phyloP scores from a whole-genome alignment of 2,329 filamentous ascomycete species.

The Phialophora macrospora region DNA sequence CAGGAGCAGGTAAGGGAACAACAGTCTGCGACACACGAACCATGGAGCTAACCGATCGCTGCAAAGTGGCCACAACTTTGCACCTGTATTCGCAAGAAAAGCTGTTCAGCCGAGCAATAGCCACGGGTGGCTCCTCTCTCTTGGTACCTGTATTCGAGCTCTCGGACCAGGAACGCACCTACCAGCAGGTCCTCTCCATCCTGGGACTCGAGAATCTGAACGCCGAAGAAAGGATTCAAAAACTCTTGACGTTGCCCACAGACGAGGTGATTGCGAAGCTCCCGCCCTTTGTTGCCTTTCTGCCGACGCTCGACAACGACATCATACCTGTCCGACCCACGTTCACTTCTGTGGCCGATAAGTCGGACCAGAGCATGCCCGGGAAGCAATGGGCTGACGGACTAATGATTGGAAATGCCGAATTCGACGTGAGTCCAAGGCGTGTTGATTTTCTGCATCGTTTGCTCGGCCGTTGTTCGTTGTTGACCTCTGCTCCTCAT shows the following conservation, averaged over 20 bases:
- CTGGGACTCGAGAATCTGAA: constrained; percentile 45
- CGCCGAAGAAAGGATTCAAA: constrained; percentile 50
- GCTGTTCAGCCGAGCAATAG: constrained; percentile 51
- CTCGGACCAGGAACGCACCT: constrained; percentile 49
- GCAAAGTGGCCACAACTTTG: constrained; percentile 42
- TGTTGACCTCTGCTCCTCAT: neutral
- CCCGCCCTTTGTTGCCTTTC: constrained; percentile 44
- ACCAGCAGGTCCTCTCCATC: constrained; percentile 48
- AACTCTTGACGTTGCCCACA: constrained; percentile 48
- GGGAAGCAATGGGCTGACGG: constrained; percentile 54
- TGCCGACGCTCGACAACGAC: constrained; percentile 53
- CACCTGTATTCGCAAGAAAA: constrained; percentile 46
- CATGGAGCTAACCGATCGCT: constrained; percentile 4
- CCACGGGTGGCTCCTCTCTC: constrained; percentile 53
- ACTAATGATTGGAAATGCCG: constrained; percentile 56
- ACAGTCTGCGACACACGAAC: neutral
- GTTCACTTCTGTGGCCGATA: constrained; percentile 37
- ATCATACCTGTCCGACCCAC: constrained; percentile 43
- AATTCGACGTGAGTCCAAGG: constrained; percentile 51
- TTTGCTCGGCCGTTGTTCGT: neutral
- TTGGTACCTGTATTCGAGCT: constrained; percentile 49
- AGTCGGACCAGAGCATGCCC: constrained; percentile 42
- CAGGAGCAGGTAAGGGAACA: constrained; percentile 50
- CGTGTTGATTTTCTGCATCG: constrained; percentile 1
- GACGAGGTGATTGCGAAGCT: constrained; percentile 51